Evolutionary conservation across 2,329 filamentous ascomycete genomes (phyloP).

Genomic region (Fusarium pseudonygamai): DNA sequence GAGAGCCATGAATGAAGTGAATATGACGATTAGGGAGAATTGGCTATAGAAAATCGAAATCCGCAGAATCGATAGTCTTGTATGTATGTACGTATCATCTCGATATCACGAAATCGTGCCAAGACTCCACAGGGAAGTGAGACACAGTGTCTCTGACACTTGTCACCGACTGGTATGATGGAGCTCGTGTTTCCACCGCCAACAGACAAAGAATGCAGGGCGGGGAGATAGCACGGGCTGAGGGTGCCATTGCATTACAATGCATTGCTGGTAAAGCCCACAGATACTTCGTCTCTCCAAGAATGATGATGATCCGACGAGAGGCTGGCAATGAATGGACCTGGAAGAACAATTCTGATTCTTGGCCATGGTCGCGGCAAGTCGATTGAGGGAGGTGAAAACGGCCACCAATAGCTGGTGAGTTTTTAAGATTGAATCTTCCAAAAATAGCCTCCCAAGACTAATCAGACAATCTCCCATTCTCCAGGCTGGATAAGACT

Average conservation of each 20-base stretch:
- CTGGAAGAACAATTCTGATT: neutral
- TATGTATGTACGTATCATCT: neutral
- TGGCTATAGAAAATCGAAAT: slow-evolving; percentile 28
- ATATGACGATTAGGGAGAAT: slow-evolving; percentile 6
- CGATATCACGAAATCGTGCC: neutral
- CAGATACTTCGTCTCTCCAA: neutral
- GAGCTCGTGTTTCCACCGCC: slow-evolving; percentile 14
- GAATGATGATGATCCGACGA: slow-evolving; percentile 9
- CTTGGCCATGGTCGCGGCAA: slow-evolving; percentile 5
- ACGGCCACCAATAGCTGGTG: slow-evolving; percentile 10
- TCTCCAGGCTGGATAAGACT: slow-evolving; percentile 14
- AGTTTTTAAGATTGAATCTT: slow-evolving; percentile 34
- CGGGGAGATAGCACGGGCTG: slow-evolving; percentile 1
- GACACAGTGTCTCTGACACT: slow-evolving; percentile 18
- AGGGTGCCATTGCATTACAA: neutral
- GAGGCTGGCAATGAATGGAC: neutral
- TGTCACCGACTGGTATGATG: slow-evolving; percentile 22
- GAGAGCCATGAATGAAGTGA: neutral
- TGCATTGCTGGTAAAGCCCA: slow-evolving; percentile 22
- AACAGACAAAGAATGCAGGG: slow-evolving; percentile 22
- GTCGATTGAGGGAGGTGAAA: slow-evolving; percentile 3
- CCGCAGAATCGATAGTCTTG: slow-evolving; percentile 15
- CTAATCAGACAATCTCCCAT: slow-evolving; percentile 29
- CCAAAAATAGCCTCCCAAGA: slow-evolving; percentile 31
- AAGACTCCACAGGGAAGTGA: slow-evolving; percentile 23